Base-by-base conservation (phyloP, 345 rosid species). In the Brassica juncea region DNA sequence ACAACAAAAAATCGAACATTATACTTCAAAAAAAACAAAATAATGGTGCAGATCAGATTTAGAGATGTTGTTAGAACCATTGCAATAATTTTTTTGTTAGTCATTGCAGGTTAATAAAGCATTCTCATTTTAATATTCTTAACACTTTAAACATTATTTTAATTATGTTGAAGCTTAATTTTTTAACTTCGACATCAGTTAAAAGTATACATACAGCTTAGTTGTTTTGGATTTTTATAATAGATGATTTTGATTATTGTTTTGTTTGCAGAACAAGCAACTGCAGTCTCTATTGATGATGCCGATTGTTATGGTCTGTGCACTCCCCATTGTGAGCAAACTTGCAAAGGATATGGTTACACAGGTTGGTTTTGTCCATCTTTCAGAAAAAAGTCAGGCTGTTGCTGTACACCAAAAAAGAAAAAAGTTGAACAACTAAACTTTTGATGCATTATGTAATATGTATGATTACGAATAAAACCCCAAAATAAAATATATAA, bases 21-120 rank as follows among this genome's bases (percentile, higher is more conserved):
- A 23, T 15, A 54, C 59, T 12, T 54, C 23, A 16, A 5, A 52
- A 54, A 39, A 23, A 23, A 23, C 14, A 39, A 39, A 39, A 39
- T 3, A 12, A 74, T 52, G 71, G 37, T 12, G 2, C 69, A 67
- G 8, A 66, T 67, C 10, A 57, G 6, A 44, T 44, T 30, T 30
- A n/a, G 6, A 30, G 62, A 0, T 44, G 19, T 39, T 27, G 67
- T 6, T 67, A 15, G 39, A 35, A 2, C 47, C 47, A 67, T 75
- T 3, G 32, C 67, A 58, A 39, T 75, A 1, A 2, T 75, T 75
- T 28, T 67, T 39, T 42, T 75, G 31, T 58, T 75, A n/a, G 67
- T 37, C 59, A 4, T 39, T 67, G 31, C 73, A 75, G 79, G 79
- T 75, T 67, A 49, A 15, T 49, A 35, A 54, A 66, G 5, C 62